Percentiles rank a stretch among this genome's conserved stretches.
These are phyloP conservation scores for Podospora pseudocomata DNA, from an alignment of 495 filamentous ascomycete genomes.

Conservation along the genomic window DNA sequence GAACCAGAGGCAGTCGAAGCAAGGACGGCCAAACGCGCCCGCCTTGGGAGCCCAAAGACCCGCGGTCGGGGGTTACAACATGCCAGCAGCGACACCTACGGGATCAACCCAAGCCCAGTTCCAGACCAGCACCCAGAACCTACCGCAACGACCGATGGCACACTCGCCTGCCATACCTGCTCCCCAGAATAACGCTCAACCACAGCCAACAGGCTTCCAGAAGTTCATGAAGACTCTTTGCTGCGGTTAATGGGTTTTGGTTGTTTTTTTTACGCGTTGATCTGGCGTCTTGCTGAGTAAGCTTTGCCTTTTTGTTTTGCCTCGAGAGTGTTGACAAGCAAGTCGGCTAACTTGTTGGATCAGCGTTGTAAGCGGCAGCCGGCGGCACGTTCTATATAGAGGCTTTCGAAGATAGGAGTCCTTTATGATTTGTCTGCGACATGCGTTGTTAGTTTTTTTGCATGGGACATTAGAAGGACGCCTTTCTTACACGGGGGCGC, in stretches of 20 bases:
- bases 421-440: slow-evolving; percentile 31
- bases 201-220: slow-evolving; percentile 56
- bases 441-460: slow-evolving; percentile 28
- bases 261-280: slow-evolving; percentile 10
- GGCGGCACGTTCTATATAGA: slow-evolving; percentile 25
- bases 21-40: slow-evolving; percentile 77
- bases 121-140: slow-evolving; percentile 82
- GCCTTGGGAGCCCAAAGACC: slow-evolving; percentile 71
- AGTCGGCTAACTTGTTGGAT: slow-evolving; percentile 2
- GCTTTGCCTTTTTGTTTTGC: background rate
- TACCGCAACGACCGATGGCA: slow-evolving; percentile 62
- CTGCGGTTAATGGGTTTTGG: slow-evolving; percentile 58
- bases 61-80: slow-evolving; percentile 61
- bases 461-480: slow-evolving; percentile 36
- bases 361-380: slow-evolving; percentile 7
- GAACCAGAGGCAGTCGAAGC: slow-evolving; percentile 76
- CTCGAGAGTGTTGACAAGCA: background rate
- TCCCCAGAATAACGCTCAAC: slow-evolving; percentile 40
- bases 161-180: slow-evolving; percentile 54
- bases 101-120: slow-evolving; percentile 87
- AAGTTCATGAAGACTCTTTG: slow-evolving; percentile 81
- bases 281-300: slow-evolving; percentile 22
- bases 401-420: slow-evolving; percentile 23
- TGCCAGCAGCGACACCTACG: slow-evolving; percentile 61
- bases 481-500: slow-evolving; percentile 31